Conservation (phyloP, 192 early-diverging fungal genomes). For the Funneliformis geosporum region DNA sequence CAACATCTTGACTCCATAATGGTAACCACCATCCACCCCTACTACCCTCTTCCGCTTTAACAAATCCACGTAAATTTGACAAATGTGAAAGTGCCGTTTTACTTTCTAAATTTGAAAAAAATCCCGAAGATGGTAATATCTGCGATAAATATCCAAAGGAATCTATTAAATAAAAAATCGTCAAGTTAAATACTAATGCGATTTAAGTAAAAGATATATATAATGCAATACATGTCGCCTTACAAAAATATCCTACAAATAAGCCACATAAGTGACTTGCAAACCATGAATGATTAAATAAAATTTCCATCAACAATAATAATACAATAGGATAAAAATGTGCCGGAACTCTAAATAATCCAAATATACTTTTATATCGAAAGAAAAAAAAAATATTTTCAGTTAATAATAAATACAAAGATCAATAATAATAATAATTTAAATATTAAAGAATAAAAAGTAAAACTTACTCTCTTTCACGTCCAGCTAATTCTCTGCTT, state of each 20-base stretch:
- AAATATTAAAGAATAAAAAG: background rate
- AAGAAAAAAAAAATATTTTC: constrained; percentile 5
- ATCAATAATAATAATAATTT: background rate
- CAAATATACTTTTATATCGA: constrained; percentile 20
- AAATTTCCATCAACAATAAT: constrained; percentile 29
- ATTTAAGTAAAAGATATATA: too few species aligned
- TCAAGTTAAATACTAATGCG: too few species aligned
- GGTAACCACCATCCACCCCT: constrained; percentile 32
- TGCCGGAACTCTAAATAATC: constrained; percentile 27
- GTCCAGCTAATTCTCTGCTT: constrained; percentile 28
- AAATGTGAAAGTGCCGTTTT: background rate
- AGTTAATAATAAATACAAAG: background rate
- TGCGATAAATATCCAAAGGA: constrained; percentile 30
- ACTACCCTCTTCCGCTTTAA: constrained; percentile 23
- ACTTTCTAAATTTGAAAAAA: constrained; percentile 19
- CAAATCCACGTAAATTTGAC: constrained; percentile 18
- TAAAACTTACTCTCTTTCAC: constrained; percentile 20
- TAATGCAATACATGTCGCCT: background rate
- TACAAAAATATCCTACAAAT: constrained; percentile 34
- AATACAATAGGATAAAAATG: constrained; percentile 35
- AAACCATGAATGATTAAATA: constrained; percentile 24
- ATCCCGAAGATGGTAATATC: constrained; percentile 16
- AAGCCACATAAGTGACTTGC: constrained; percentile 25
- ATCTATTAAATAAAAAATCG: constrained; percentile 18
- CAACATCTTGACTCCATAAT: constrained; percentile 28